Evolutionary conservation across 164 flowering plant genomes (phyloP).

Genomic region (Platanus orientalis): DNA sequence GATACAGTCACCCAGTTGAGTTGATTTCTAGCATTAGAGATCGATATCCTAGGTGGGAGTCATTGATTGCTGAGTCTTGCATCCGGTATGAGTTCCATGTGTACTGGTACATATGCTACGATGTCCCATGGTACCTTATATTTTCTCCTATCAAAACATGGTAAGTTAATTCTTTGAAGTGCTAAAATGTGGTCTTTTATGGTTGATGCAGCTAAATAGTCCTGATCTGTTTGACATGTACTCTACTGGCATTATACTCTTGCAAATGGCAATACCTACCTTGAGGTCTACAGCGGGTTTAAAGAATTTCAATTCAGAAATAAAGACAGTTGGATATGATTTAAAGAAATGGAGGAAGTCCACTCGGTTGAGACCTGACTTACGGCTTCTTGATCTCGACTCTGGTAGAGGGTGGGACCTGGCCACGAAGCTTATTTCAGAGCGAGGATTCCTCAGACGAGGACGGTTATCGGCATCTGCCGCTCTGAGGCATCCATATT

Average conservation of each 20-base stretch:
- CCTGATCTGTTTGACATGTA: slow-evolving; percentile 98
- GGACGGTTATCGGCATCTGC: slow-evolving; percentile 94
- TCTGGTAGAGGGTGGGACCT: slow-evolving; percentile 89
- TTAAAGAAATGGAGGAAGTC: slow-evolving; percentile 75
- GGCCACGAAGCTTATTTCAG: slow-evolving; percentile 78
- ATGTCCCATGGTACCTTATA: no score
- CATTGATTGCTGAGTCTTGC: no score
- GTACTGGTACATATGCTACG: no score
- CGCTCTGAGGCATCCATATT: slow-evolving; percentile 94
- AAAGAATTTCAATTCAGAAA: slow-evolving; percentile 78
- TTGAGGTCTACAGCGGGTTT: slow-evolving; percentile 72
- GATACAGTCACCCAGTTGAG: no score
- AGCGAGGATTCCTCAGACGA: slow-evolving; percentile 70
- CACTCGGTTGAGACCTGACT: slow-evolving; percentile 71
- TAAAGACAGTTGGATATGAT: slow-evolving; percentile 63
- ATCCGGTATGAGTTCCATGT: no score
- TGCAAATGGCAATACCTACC: slow-evolving; percentile 91
- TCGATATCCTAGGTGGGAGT: no score
- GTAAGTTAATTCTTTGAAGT: not conserved
- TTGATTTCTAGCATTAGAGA: no score
- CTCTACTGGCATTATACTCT: slow-evolving; percentile 82
- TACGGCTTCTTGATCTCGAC: slow-evolving; percentile 64
- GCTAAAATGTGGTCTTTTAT: slow-evolving; percentile 8
- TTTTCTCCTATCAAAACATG: not conserved
- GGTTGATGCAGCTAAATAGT: slow-evolving; percentile 73